Evolutionary conservation across 2,329 filamentous ascomycete species (phyloP), one percentile per base, ranked within the genome.

Genomic region (Cladosporium sp.): DNA sequence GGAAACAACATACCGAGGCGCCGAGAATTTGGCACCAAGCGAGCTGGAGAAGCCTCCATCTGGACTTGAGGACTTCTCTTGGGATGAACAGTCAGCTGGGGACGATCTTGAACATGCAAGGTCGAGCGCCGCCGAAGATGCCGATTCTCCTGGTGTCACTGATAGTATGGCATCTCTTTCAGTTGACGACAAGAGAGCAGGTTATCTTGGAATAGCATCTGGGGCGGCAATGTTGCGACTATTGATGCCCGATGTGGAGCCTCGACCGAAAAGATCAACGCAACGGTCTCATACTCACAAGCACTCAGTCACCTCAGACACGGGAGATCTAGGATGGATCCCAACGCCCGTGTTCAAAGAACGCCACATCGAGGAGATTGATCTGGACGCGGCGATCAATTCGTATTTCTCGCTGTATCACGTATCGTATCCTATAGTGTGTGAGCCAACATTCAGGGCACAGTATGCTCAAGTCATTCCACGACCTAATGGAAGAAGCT

Each of bases 331-430:
- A 44, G 68, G 68, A 16, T 69, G 69, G 70, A 67, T 73, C 0
- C 69, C 69, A 3, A 72, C 71, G 5, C 68, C 70, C 12, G 66
- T 72, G 14, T 70, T 66, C 23, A 63, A 57, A 49, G 68, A 69
- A 40, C 66, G 71, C 11, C 70, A 69, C 7, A 71, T 76, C 12
- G 69, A 70, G 52, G 70, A 72, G 50, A 71, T 74, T 58, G 72
- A 75, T 65, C 66, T 74, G 21, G 69, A 75, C 63, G 66, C 67
- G 5, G 71, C 72, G 2, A 70, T 73, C 65, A 78, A 83, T 65
- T 78, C 79, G 1, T 84, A 81, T 69, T 84, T 83, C 64, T 69
- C 76, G 23, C 76, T 81, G 28, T 83, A 83, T 67, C 80, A 83
- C 67, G 73, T 75, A 7, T 79, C 78, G 52, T 83, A 83, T 69